Percentiles rank a stretch among this genome's conserved stretches.
These are phyloP conservation scores for Cercospora sp. DNA, from an alignment of 2,329 filamentous ascomycete species.

Conservation along the genomic window DNA sequence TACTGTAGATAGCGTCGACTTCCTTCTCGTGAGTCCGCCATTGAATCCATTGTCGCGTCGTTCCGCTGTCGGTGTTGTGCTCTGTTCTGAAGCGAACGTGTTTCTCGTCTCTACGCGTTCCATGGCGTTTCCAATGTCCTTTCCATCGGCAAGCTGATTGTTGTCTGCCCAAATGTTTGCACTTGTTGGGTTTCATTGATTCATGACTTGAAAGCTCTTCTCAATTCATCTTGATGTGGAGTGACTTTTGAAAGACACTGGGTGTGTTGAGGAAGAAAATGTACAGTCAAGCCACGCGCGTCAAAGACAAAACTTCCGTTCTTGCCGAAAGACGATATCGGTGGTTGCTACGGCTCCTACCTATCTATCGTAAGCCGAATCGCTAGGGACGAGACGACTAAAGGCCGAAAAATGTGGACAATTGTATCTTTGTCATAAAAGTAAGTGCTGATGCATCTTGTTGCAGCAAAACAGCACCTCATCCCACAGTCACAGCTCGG, in stretches of 20 bases:
- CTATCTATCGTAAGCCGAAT: not conserved
- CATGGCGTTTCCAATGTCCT: not conserved
- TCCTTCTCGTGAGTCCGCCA: not conserved
- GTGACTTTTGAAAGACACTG: not conserved
- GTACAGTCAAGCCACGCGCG: not conserved
- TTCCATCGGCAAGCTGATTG: not conserved
- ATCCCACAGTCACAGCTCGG: not conserved
- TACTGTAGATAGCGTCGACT: constrained; percentile 10
- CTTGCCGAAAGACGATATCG: not conserved
- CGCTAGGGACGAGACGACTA: not conserved
- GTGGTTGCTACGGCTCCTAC: not conserved
- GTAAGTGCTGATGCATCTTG: not conserved
- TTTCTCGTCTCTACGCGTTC: constrained; percentile 3
- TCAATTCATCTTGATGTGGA: not conserved
- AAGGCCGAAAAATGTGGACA: not conserved
- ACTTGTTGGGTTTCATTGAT: not conserved
- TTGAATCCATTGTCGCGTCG: not conserved
- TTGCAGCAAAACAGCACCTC: not conserved
- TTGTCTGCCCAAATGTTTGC: not conserved
- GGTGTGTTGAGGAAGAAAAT: not conserved
- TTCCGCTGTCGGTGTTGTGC: constrained; percentile 4
- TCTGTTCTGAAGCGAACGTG: not conserved
- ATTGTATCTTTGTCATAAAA: not conserved
- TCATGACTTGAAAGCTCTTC: not conserved
- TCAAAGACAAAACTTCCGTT: not conserved